These are phyloP conservation scores for Aspergillus thermomutatus DNA, from an alignment of 2,329 filamentous ascomycete genomes.

Conservation along the genomic window DNA sequence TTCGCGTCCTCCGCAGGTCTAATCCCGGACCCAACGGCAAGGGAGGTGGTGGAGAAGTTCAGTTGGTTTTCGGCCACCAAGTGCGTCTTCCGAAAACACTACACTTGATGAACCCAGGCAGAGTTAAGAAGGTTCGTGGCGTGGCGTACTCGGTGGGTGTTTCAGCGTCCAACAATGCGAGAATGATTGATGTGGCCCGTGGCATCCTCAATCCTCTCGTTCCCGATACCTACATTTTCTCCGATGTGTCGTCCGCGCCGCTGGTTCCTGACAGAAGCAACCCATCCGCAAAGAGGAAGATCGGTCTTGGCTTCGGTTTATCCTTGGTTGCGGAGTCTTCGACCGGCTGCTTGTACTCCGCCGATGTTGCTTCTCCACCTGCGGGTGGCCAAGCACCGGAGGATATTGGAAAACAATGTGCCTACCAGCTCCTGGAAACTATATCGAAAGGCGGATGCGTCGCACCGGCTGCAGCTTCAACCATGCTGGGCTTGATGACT, in stretches of 20 bases:
- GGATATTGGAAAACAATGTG: slow-evolving; percentile 83
- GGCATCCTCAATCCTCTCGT: slow-evolving; percentile 83
- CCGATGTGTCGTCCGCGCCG: slow-evolving; percentile 60
- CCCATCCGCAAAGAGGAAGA: slow-evolving; percentile 52
- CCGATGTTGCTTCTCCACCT: slow-evolving; percentile 72
- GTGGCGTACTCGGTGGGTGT: slow-evolving; percentile 94
- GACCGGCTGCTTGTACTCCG: slow-evolving; percentile 80
- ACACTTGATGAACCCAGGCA: slow-evolving; percentile 78
- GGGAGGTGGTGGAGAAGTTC: slow-evolving; percentile 88
- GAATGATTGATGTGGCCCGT: slow-evolving; percentile 89
- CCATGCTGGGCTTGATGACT: slow-evolving; percentile 84
- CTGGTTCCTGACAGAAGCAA: slow-evolving; percentile 66
- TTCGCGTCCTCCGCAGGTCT: slow-evolving; percentile 75
- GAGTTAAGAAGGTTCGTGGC: slow-evolving; percentile 83
- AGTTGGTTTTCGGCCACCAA: slow-evolving; percentile 89
- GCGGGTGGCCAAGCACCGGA: slow-evolving; percentile 81
- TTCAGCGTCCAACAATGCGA: slow-evolving; percentile 84
- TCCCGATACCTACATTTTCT: slow-evolving; percentile 85
- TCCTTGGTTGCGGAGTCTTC: slow-evolving; percentile 91
- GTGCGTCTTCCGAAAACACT: slow-evolving; percentile 90
- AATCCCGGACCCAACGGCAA: slow-evolving; percentile 71
- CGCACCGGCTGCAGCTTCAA: slow-evolving; percentile 66
- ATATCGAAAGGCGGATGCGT: slow-evolving; percentile 82
- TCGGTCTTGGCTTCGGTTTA: slow-evolving; percentile 88
- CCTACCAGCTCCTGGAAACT: slow-evolving; percentile 81